These are phyloP conservation scores for Picea abies DNA, from an alignment of 83 land plant species.

Conservation along the genomic window DNA sequence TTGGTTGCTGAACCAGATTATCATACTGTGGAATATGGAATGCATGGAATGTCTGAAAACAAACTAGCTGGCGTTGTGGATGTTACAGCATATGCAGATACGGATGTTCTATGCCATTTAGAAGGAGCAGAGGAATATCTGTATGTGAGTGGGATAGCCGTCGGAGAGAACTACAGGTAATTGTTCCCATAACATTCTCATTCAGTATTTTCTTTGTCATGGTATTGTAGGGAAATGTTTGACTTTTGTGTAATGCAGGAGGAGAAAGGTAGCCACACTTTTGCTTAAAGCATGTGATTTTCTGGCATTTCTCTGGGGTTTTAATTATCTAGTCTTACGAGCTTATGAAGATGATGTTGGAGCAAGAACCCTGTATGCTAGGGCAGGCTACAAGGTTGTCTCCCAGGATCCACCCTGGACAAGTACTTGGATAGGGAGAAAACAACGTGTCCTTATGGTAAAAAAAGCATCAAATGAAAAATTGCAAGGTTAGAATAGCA, in stretches of 20 bases:
- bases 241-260: conserved; percentile 46
- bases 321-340: conserved; percentile 66
- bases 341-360: conserved; percentile 91
- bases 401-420: conserved; percentile 79
- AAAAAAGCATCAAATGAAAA: conserved; percentile 27
- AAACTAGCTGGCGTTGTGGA: conserved; percentile 73
- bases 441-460: conserved; percentile 84
- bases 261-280: conserved; percentile 77
- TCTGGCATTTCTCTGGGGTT: conserved; percentile 76
- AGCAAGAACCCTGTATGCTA: conserved; percentile 72
- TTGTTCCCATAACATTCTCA: not conserved
- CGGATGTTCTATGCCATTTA: conserved; percentile 46
- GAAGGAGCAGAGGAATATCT: conserved; percentile 65
- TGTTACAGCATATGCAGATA: conserved; percentile 58
- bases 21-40: not conserved
- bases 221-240: not conserved
- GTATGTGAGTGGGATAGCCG: conserved; percentile 80
- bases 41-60: not conserved
- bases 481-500: too few species aligned
- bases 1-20: conserved; percentile 65
- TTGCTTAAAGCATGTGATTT: conserved; percentile 84
- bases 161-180: conserved; percentile 56
- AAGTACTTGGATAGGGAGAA: conserved; percentile 78
- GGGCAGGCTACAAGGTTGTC: conserved; percentile 71
- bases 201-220: not conserved